phyloP scores from a whole-genome alignment of 495 filamentous ascomycete species.

The Annulohypoxylon stygium region DNA sequence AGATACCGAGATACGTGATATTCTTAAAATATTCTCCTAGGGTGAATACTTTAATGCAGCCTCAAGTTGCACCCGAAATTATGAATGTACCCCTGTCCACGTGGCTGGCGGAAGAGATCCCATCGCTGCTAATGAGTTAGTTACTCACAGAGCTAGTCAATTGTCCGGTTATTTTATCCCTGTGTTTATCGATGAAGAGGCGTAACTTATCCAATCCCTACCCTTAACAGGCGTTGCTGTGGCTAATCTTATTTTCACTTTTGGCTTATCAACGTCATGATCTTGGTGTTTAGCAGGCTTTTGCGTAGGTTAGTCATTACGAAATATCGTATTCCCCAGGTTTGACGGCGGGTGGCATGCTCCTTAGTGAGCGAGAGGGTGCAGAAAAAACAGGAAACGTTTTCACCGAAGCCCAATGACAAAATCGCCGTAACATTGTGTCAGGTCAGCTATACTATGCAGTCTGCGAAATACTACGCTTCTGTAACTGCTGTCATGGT shows the following conservation, averaged over 20 bases:
- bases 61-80: conserved; percentile 26
- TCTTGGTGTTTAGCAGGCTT: background rate
- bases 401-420: conserved; percentile 7
- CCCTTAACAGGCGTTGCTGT: background rate
- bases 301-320: background rate
- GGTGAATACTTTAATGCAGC: conserved; percentile 21
- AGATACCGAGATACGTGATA: conserved; percentile 24
- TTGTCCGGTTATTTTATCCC: background rate
- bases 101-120: conserved; percentile 30
- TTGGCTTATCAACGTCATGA: background rate
- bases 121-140: conserved; percentile 2
- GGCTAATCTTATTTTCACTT: conserved; percentile 11
- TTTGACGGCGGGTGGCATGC: background rate
- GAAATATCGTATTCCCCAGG: background rate
- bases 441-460: background rate
- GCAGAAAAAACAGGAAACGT: conserved; percentile 7
- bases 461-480: background rate
- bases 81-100: conserved; percentile 31
- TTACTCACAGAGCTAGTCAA: background rate
- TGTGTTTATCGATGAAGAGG: conserved; percentile 1
- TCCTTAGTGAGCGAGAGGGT: background rate
- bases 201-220: conserved; percentile 7
- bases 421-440: conserved; percentile 6
- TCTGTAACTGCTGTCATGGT: conserved; percentile 3
- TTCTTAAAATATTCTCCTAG: conserved; percentile 38